Evolutionary conservation across 2,329 filamentous ascomycete species (phyloP).

Genomic region (Fusarium chlamydosporum): DNA sequence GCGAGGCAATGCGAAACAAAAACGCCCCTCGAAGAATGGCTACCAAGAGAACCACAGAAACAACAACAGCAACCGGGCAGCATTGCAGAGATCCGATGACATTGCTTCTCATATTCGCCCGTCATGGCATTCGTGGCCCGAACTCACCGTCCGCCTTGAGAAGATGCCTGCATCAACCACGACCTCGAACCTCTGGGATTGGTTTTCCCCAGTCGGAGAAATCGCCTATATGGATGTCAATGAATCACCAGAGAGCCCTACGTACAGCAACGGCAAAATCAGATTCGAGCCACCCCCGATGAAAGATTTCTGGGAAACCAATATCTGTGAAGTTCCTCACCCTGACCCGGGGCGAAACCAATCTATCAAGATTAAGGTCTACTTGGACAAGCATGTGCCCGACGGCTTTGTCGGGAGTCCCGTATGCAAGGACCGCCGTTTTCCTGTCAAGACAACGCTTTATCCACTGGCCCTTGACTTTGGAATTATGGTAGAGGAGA

Average conservation of each 20-base stretch:
- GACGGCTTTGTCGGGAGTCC: slow-evolving; percentile 41
- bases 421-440: slow-evolving; percentile 39
- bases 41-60: slow-evolving; percentile 3
- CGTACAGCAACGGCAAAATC: slow-evolving; percentile 59
- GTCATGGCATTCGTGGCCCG: slow-evolving; percentile 56
- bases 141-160: slow-evolving; percentile 53
- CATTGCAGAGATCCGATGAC: background rate
- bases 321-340: slow-evolving; percentile 49
- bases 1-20: background rate
- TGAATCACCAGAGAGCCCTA: slow-evolving; percentile 5
- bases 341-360: slow-evolving; percentile 38
- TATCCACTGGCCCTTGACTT: slow-evolving; percentile 68
- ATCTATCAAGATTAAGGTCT: slow-evolving; percentile 42
- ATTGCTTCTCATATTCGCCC: slow-evolving; percentile 10
- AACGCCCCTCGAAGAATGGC: slow-evolving; percentile 2
- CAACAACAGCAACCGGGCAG: background rate
- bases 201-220: slow-evolving; percentile 66
- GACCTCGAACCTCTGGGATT: slow-evolving; percentile 63
- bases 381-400: slow-evolving; percentile 10
- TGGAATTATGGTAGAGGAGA: slow-evolving; percentile 69
- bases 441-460: slow-evolving; percentile 58
- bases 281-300: slow-evolving; percentile 71
- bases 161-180: slow-evolving; percentile 56
- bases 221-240: slow-evolving; percentile 71
- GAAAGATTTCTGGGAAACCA: slow-evolving; percentile 65